Conservation (phyloP, 2,329 filamentous ascomycete species). For the Hymenoscyphus linearis region DNA sequence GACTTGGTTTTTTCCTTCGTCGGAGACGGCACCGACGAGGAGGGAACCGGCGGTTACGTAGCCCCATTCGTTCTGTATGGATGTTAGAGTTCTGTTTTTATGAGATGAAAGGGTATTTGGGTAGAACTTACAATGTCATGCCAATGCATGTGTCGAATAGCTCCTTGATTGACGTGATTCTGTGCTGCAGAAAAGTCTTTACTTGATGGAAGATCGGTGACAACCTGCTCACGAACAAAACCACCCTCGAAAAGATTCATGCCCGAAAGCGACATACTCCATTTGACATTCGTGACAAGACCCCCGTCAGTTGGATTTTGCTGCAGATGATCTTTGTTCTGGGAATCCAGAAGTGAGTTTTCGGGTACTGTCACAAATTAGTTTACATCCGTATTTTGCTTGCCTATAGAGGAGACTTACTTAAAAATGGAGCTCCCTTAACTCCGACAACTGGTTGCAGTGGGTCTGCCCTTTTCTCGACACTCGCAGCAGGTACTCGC, state of each 20-base stretch:
- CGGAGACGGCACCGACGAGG: slow-evolving; percentile 1
- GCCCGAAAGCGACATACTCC: slow-evolving; percentile 3
- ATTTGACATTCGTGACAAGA: slow-evolving; percentile 5
- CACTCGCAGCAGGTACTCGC: not conserved
- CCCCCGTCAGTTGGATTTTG: slow-evolving; percentile 2
- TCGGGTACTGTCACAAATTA: not conserved
- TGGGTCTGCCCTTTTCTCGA: not conserved
- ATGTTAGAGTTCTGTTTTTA: not conserved
- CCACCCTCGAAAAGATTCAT: slow-evolving; percentile 4
- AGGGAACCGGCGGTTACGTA: slow-evolving; percentile 4
- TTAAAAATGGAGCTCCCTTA: slow-evolving; percentile 2
- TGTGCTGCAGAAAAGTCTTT: slow-evolving; percentile 8
- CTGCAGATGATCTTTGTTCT: slow-evolving; percentile 1
- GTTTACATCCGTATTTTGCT: not conserved
- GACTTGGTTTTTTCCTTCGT: slow-evolving; percentile 7
- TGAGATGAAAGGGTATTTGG: not conserved
- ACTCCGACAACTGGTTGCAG: slow-evolving; percentile 3
- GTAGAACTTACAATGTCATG: slow-evolving; percentile 5
- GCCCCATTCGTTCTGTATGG: slow-evolving; percentile 6
- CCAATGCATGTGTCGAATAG: slow-evolving; percentile 11
- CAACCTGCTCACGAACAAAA: slow-evolving; percentile 8
- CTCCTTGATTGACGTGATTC: slow-evolving; percentile 6
- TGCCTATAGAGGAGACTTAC: not conserved
- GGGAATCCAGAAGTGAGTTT: not conserved
- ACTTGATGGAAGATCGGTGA: slow-evolving; percentile 3